phyloP scores from a whole-genome alignment of 345 rosid genomes.

The Salix udensis region DNA sequence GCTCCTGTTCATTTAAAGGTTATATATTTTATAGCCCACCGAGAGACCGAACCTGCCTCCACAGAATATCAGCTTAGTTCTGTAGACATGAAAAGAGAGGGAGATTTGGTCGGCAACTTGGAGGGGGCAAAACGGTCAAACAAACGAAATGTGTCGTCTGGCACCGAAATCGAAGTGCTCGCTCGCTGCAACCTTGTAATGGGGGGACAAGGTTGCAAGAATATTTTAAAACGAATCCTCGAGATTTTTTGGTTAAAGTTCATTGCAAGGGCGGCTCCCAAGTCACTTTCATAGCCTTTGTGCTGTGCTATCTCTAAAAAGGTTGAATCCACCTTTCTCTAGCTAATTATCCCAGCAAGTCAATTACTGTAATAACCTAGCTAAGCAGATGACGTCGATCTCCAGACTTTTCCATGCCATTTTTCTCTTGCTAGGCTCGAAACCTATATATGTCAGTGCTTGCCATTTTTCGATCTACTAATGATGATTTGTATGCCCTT shows the following conservation, averaged over 20 bases:
- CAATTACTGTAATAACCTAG: slow-evolving; percentile 18
- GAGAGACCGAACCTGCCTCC: no score
- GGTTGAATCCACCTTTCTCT: background rate
- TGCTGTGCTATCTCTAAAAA: background rate
- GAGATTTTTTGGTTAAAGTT: slow-evolving; percentile 12
- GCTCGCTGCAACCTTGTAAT: slow-evolving; percentile 2
- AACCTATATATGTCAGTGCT: background rate
- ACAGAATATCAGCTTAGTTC: no score
- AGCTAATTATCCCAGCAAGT: background rate
- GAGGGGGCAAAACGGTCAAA: slow-evolving; percentile 1
- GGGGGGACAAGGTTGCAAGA: slow-evolving; percentile 22
- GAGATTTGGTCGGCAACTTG: background rate
- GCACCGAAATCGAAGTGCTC: slow-evolving; percentile 21
- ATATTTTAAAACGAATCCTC: background rate
- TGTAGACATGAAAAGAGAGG: no score
- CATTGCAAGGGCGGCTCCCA: slow-evolving; percentile 37
- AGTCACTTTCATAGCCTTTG: slow-evolving; percentile 29
- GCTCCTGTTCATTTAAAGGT: no score
- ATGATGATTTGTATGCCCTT: no score
- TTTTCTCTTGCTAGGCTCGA: slow-evolving; percentile 1
- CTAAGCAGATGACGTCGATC: background rate
- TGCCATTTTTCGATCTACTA: background rate
- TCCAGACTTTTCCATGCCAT: slow-evolving; percentile 8
- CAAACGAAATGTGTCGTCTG: background rate
- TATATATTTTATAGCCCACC: no score